phyloP scores from a whole-genome alignment of 2,329 filamentous ascomycete genomes.

The Colletotrichum gloeosporioides region DNA sequence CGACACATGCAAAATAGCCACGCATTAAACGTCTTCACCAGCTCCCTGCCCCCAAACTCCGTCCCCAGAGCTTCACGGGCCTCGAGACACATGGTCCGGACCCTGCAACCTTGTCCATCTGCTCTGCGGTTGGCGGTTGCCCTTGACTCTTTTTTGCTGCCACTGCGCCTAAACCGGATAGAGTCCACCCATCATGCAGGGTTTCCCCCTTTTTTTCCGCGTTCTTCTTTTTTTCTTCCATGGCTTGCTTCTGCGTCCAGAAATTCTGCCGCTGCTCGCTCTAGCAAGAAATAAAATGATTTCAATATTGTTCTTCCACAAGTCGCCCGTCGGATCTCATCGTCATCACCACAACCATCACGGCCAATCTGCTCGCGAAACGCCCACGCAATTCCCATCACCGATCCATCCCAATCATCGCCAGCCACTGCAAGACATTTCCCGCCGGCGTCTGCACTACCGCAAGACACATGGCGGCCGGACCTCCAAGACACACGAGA shows the following conservation, averaged over 20 bases:
- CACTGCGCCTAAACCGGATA: neutral
- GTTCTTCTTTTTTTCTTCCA: neutral
- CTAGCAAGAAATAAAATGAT: neutral
- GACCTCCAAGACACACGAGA: neutral
- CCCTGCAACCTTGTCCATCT: neutral
- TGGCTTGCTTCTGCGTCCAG: neutral
- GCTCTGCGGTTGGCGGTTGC: neutral
- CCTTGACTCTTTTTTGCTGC: neutral
- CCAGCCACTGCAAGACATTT: neutral
- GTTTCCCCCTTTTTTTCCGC: conserved; percentile 3
- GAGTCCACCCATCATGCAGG: neutral
- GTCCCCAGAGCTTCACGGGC: neutral
- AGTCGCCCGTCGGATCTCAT: neutral
- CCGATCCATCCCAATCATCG: neutral
- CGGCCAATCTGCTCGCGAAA: neutral
- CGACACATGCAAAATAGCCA: neutral
- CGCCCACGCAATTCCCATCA: neutral
- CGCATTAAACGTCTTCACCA: neutral
- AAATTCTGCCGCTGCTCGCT: neutral
- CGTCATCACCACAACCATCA: neutral
- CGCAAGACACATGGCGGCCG: neutral
- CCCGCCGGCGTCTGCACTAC: neutral
- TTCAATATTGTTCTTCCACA: neutral
- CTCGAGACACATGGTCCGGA: neutral
- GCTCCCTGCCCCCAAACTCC: neutral